Conservation (phyloP, 2,329 filamentous ascomycete species). For the Penicillium sp. region DNA sequence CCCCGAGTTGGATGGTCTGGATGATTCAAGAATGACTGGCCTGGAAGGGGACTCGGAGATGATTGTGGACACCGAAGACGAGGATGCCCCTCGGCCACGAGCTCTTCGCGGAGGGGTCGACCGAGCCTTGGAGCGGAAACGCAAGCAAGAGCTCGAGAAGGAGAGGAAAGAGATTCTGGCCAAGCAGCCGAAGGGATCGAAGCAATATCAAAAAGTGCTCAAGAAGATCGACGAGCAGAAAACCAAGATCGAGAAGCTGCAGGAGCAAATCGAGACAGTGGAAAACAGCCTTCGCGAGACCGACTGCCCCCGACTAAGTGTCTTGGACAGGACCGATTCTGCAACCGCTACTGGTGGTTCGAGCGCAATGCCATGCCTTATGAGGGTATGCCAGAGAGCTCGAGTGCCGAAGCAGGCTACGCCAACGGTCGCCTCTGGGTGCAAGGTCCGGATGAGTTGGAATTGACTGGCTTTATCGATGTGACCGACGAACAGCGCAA, state of each 20-base stretch:
- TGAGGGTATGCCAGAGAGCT: constrained; percentile 81
- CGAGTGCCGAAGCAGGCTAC: constrained; percentile 82
- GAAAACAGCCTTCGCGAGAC: constrained; percentile 94
- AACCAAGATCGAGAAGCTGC: constrained; percentile 74
- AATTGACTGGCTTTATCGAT: constrained; percentile 83
- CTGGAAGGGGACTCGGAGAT: constrained; percentile 65
- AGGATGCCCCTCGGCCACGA: constrained; percentile 59
- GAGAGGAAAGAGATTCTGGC: constrained; percentile 69
- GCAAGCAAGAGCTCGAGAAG: constrained; percentile 70
- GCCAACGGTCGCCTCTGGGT: constrained; percentile 96
- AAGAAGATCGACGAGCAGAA: constrained; percentile 90
- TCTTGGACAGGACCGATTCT: constrained; percentile 92
- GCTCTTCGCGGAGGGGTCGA: constrained; percentile 66
- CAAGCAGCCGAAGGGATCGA: constrained; percentile 75
- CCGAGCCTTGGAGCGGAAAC: constrained; percentile 73
- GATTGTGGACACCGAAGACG: constrained; percentile 69
- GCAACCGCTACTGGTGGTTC: constrained; percentile 99
- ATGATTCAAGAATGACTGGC: constrained; percentile 42
- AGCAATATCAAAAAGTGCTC: constrained; percentile 82
- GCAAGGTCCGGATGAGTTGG: constrained; percentile 88
- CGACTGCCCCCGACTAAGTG: constrained; percentile 88
- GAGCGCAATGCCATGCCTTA: constrained; percentile 98
- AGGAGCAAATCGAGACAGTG: constrained; percentile 79
- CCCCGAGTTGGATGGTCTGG: constrained; percentile 41
- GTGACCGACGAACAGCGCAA: constrained; percentile 69